phyloP scores from a whole-genome alignment of 2,329 filamentous ascomycete species.

The Fusarium sulawesiense region DNA sequence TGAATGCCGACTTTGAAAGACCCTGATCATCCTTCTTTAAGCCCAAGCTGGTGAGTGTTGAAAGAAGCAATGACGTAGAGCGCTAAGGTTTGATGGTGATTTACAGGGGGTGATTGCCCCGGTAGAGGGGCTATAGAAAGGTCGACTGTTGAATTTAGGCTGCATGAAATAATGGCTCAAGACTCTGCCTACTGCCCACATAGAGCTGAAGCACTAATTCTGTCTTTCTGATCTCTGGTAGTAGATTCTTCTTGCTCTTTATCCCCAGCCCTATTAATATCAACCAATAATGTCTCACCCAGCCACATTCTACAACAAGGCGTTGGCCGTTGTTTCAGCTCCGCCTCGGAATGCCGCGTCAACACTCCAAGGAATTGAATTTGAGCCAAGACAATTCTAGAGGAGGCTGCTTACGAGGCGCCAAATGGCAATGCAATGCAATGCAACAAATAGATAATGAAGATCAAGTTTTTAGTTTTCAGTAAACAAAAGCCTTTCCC shows the following conservation, averaged over 20 bases:
- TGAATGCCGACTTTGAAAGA: background rate
- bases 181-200: fast-evolving
- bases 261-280: slow-evolving; percentile 43
- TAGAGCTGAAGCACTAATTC: background rate
- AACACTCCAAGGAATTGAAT: slow-evolving; percentile 40
- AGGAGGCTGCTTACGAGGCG: slow-evolving; percentile 43
- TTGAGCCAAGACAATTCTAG: slow-evolving; percentile 31
- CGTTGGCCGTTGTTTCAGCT: slow-evolving; percentile 47
- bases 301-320: slow-evolving; percentile 44
- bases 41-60: background rate
- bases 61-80: slow-evolving; percentile 39
- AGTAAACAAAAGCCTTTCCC: background rate
- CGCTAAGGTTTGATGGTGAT: slow-evolving; percentile 9
- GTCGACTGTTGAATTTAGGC: background rate
- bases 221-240: fast-evolving
- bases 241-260: background rate
- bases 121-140: background rate
- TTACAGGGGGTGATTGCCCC: slow-evolving; percentile 30
- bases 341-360: slow-evolving; percentile 47
- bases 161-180: background rate
- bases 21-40: background rate
- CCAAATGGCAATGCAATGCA: background rate
- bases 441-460: background rate
- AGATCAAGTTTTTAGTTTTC: background rate
- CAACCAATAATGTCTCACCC: slow-evolving; percentile 31